A percentile compares a stretch with the other conserved stretches of the same genome.
Evolutionary conservation across 306 rosid species (phyloP).

Genomic region (Quercus gilva): DNA sequence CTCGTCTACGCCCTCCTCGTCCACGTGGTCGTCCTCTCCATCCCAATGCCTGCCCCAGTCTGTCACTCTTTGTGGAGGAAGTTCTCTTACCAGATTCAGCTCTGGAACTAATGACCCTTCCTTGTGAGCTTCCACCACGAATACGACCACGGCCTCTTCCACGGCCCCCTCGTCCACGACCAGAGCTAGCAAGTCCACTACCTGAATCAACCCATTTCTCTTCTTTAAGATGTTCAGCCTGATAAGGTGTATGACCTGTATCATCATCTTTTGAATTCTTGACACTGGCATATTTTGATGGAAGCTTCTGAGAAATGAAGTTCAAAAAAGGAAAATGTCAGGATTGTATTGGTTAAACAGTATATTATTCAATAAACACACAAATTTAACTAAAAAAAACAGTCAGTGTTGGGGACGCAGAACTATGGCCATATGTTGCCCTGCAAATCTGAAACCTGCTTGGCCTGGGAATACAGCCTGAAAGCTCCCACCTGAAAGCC

Average conservation of each 20-base stretch:
- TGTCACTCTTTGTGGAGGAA: constrained; percentile 26
- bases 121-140: constrained; percentile 34
- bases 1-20: constrained; percentile 34
- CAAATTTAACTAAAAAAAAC: not conserved
- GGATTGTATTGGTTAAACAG: not conserved
- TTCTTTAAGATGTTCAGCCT: constrained; percentile 23
- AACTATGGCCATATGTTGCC: not conserved
- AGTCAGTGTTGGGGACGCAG: not conserved
- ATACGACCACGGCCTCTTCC: constrained; percentile 27
- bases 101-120: constrained; percentile 31
- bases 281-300: constrained; percentile 33
- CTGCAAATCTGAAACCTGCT: too few species aligned
- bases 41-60: constrained; percentile 35
- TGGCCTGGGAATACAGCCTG: not conserved
- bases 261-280: constrained; percentile 26
- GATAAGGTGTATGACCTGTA: constrained; percentile 22
- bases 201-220: constrained; percentile 28
- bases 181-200: constrained; percentile 35
- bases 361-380: not conserved
- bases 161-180: constrained; percentile 33
- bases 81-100: constrained; percentile 33
- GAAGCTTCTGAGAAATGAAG: constrained; percentile 42
- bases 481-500: not conserved
- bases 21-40: constrained; percentile 48
- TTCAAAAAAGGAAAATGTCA: not conserved